A percentile compares a stretch with the other conserved stretches of the same genome.
Evolutionary conservation across 148 eudicot genomes (phyloP).

Genomic region (Selenicereus undatus): DNA sequence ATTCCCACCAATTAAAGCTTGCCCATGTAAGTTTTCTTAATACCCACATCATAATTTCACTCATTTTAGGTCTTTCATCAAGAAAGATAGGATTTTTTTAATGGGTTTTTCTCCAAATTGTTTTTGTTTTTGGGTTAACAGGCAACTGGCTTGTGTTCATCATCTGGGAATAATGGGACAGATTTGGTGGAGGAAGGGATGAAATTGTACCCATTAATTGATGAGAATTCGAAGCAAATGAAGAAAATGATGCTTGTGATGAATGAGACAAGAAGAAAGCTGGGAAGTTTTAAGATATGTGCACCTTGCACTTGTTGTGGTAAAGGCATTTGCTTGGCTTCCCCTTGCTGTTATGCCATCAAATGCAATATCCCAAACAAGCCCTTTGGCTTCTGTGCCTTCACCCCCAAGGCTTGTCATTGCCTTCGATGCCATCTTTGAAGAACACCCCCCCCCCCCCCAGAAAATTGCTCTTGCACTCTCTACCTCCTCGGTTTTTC

Average conservation of each 20-base stretch:
- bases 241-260: constrained; percentile 46
- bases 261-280: constrained; percentile 65
- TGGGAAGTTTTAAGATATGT: constrained; percentile 79
- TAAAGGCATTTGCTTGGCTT: constrained; percentile 62
- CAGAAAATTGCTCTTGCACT: constrained; percentile 31
- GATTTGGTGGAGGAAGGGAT: constrained; percentile 11
- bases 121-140: constrained; percentile 9
- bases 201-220: constrained; percentile 56
- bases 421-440: constrained; percentile 86
- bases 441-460: no score
- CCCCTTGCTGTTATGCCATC: constrained; percentile 97
- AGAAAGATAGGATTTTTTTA: neutral
- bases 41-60: constrained; percentile 16
- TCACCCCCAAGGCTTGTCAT: constrained; percentile 83
- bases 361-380: constrained; percentile 91
- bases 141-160: constrained; percentile 41
- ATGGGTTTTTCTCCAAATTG: constrained; percentile 12
- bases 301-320: constrained; percentile 90
- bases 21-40: constrained; percentile 39
- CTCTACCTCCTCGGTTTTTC: neutral
- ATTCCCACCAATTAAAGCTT: constrained; percentile 28
- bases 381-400: constrained; percentile 91
- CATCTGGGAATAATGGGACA: constrained; percentile 31
- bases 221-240: constrained; percentile 38
- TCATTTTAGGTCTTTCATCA: neutral